Evolutionary conservation across 768 basidiomycete species (phyloP), one percentile per base, ranked within the genome.

Genomic region (Pulveroboletus sp.): DNA sequence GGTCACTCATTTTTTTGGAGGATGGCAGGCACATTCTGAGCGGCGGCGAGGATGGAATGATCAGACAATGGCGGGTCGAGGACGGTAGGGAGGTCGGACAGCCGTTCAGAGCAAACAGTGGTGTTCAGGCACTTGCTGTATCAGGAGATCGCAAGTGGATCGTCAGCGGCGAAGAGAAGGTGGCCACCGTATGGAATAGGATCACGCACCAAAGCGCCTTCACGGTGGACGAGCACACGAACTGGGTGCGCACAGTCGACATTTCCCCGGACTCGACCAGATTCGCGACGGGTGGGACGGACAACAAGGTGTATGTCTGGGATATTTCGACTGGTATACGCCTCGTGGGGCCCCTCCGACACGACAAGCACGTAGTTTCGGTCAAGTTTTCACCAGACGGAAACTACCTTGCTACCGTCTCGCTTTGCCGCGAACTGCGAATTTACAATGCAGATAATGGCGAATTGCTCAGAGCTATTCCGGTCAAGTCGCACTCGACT

Each of bases 381-480:
- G 49, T 47, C 32, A 44, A 37, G 25, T 56, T 56, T 40, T 56
- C 55, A n/a, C 55, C 52, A 0, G 40, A 56, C 10, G 52, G 49
- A 1, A 29, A 35, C 10, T 37, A 17, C 12, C 33, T 56, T 1
- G 46, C 38, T 10, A 55, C 45, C 5, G 17, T 41, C 40, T 41
- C 39, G 6, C 45, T 47, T 7, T 34, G 25, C 14, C 47, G 47
- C 40, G 40, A 41, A 8, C 3, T 55, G 35, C 55, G 52, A 10
- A 45, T 56, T 43, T 56, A 55, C 36, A 38, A 45, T 12, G 27
- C 39, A 4, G 42, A 55, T 19, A 34, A 35, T 24, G 47, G 47
- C 34, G 40, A 48, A 20, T 20, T 40, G 21, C 45, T 47, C 21
- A 39, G 38, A 32, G 16, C 31, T 6, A 39, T 47, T 3, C 17